Evolutionary conservation across 495 filamentous ascomycete genomes (phyloP), one percentile per base, ranked within the genome.

Genomic region (Lophium mytilinum): DNA sequence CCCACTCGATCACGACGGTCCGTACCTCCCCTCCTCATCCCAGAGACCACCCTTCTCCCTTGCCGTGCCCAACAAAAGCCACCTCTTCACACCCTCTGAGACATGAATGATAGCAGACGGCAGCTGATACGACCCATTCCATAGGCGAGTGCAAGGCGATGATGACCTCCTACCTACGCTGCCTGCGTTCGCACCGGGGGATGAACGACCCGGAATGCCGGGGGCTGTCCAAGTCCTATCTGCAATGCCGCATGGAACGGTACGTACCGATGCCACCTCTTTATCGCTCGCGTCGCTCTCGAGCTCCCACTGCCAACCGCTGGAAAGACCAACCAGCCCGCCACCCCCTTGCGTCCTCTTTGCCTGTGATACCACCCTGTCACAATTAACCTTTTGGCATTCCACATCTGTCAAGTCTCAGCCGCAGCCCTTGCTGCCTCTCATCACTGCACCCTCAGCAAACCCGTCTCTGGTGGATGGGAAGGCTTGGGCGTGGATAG

Each of bases 211-310:
- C 86, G 50, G 84, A 89, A 57, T 97, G 93, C 66, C 84, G 93
- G 41, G 73, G 80, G 65, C 71, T 96, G 55, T 89, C 90, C 21
- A 96, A 96, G 71, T 79, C 80, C 12, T 98, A 98, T 70, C 72
- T 98, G 51, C 71, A 80, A 40, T 98, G 93, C 70, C 83, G 93
- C 40, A 98, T 98, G 93, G 93, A 98, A 56, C 80, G 84, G 90
- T 95, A 74, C 57, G 86, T 79, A 48, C 19, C 56, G 41, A 30
- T 30, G 24, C 24, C 24, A 30, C 24, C 24, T 30, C 24, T 30
- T 30, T 30, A 30, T 30, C 24, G 24, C 24, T 30, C 24, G 24
- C 24, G 24, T 30, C 24, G 24, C 24, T 30, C 24, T 30, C 24
- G 24, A 30, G 4, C 12, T 12, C 43, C 52, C 53, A 36, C 24